Evolutionary conservation across 2,329 filamentous ascomycete species (phyloP).

Genomic region (Hymenoscyphus linearis): DNA sequence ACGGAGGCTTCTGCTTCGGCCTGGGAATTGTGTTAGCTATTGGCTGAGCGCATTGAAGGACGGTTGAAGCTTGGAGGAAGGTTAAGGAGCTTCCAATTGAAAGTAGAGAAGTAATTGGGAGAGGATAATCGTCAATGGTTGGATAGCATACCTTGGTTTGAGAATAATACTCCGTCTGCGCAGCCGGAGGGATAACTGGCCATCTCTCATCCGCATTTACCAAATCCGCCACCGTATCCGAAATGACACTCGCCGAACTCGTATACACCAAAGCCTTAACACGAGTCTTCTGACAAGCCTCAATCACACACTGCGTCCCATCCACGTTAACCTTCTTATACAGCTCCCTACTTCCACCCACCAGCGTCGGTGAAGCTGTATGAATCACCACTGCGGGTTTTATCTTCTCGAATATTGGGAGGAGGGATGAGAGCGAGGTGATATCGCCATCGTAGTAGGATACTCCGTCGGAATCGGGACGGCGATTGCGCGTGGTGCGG

Average conservation of each 20-base stretch:
- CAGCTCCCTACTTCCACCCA: conserved; percentile 51
- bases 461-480: conserved; percentile 47
- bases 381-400: conserved; percentile 84
- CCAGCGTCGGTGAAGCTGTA: conserved; percentile 67
- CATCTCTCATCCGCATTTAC: conserved; percentile 80
- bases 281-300: conserved; percentile 62
- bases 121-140: background rate
- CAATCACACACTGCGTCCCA: conserved; percentile 73
- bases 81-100: background rate
- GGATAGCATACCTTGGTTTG: conserved; percentile 60
- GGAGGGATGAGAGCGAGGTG: conserved; percentile 57
- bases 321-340: conserved; percentile 83
- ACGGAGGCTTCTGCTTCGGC: conserved; percentile 78
- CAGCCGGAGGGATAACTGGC: conserved; percentile 66
- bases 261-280: conserved; percentile 88
- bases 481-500: conserved; percentile 62
- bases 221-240: conserved; percentile 74
- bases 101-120: background rate
- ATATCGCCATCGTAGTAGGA: conserved; percentile 75
- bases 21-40: conserved; percentile 30
- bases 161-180: conserved; percentile 78
- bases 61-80: background rate
- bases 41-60: background rate
- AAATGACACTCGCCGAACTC: conserved; percentile 79
- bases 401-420: conserved; percentile 57